A percentile compares a stretch with the other conserved stretches of the same genome.
Conservation (phyloP, 352 stramenopile genomes). For the Phytophthora sp. region DNA sequence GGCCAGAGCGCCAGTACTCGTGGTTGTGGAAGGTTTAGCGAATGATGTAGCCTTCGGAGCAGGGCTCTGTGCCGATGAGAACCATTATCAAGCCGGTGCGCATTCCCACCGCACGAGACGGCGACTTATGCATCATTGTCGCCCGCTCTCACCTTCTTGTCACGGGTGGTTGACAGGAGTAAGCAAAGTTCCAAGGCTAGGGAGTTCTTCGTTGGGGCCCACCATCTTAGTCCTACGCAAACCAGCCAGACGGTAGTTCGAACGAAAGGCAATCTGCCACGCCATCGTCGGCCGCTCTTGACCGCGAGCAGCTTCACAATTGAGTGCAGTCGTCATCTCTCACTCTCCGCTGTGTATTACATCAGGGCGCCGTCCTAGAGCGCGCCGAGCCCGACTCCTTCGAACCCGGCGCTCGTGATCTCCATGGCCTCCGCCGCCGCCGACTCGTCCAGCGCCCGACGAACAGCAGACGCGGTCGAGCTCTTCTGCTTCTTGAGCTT, state of each 20-base stretch:
- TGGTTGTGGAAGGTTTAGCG: neutral
- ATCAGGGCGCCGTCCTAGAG: slow-evolving; percentile 47
- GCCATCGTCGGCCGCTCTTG: neutral
- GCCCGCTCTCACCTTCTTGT: neutral
- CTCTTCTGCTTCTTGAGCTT: slow-evolving; percentile 51
- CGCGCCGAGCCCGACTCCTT: slow-evolving; percentile 68
- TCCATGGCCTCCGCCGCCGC: slow-evolving; percentile 61
- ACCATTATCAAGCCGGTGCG: neutral
- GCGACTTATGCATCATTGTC: slow-evolving; percentile 17
- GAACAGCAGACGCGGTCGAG: slow-evolving; percentile 16
- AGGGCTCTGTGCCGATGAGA: neutral
- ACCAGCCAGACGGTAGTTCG: slow-evolving; percentile 1
- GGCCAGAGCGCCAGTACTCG: neutral
- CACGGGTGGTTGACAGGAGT: neutral
- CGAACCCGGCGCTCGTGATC: slow-evolving; percentile 51
- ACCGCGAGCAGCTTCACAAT: no score
- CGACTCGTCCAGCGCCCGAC: slow-evolving; percentile 45
- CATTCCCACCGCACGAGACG: neutral
- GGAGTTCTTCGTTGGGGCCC: neutral
- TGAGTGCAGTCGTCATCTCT: neutral
- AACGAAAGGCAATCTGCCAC: no score
- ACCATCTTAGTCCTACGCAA: slow-evolving; percentile 14
- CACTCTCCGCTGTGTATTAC: slow-evolving; percentile 25
- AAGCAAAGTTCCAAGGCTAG: slow-evolving; percentile 1
- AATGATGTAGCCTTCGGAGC: neutral